Evolutionary conservation across 164 flowering plant species (phyloP).

Genomic region (Tinospora cordifolia): DNA sequence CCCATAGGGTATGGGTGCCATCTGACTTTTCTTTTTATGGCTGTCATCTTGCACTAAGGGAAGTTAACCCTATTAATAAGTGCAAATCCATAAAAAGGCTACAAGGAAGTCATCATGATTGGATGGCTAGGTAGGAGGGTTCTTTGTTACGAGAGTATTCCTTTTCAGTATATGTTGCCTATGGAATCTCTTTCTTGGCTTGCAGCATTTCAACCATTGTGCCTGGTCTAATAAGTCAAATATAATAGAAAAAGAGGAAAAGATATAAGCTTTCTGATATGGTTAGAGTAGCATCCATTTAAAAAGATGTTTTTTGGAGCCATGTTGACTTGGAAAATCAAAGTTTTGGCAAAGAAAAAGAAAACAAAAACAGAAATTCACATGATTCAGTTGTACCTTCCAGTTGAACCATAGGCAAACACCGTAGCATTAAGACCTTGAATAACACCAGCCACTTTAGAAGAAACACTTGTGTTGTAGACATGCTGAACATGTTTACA

Average conservation of each 20-base stretch:
- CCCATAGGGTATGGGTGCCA: too few species aligned
- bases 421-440: conserved; percentile 92
- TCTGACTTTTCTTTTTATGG: too few species aligned
- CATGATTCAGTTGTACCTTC: conserved; percentile 49
- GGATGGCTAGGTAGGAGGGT: background rate
- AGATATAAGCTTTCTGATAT: background rate
- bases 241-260: too few species aligned
- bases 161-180: background rate
- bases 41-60: too few species aligned
- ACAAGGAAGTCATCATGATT: background rate
- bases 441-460: conserved; percentile 71
- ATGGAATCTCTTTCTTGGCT: background rate
- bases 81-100: too few species aligned
- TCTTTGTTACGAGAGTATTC: background rate
- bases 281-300: background rate
- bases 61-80: too few species aligned
- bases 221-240: too few species aligned
- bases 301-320: background rate
- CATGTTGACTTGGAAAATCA: background rate
- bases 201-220: too few species aligned
- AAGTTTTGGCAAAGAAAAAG: background rate
- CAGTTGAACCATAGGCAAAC: conserved; percentile 94
- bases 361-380: background rate
- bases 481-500: conserved; percentile 49
- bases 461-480: conserved; percentile 51